These are phyloP conservation scores for Nannochloropsis salina DNA, from an alignment of 108 stramenopile species.

Conservation along the genomic window DNA sequence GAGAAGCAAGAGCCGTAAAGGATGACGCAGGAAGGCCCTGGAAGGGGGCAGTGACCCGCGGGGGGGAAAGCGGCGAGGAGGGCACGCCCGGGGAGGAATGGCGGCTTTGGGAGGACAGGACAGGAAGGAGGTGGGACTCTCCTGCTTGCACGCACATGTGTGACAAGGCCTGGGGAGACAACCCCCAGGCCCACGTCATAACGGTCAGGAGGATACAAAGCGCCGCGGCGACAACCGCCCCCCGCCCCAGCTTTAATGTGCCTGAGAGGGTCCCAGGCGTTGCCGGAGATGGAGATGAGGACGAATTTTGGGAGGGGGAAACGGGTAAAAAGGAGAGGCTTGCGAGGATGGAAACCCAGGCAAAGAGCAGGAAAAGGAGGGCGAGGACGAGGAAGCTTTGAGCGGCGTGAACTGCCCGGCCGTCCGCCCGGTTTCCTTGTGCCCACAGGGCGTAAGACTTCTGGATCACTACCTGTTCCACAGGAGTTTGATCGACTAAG, in stretches of 20 bases:
- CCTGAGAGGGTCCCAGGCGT: too few relatives aligned
- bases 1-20: too few relatives aligned
- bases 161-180: neutral
- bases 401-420: neutral
- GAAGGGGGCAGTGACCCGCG: too few relatives aligned
- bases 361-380: neutral
- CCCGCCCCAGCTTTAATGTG: neutral
- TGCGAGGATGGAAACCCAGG: neutral
- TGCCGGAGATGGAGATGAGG: too few relatives aligned
- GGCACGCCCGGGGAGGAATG: too few relatives aligned
- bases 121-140: neutral
- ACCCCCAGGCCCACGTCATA: neutral
- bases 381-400: neutral
- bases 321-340: neutral
- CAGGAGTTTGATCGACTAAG: neutral
- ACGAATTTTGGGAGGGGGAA: neutral
- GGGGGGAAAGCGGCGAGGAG: too few relatives aligned
- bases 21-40: too few relatives aligned
- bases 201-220: neutral
- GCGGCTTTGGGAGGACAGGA: neutral
- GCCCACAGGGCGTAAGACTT: neutral
- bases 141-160: neutral
- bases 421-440: neutral
- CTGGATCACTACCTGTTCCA: neutral
- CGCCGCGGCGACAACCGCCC: neutral